Evolutionary conservation across 2,329 filamentous ascomycete genomes (phyloP).

Genomic region (Acrocalymma vagum): DNA sequence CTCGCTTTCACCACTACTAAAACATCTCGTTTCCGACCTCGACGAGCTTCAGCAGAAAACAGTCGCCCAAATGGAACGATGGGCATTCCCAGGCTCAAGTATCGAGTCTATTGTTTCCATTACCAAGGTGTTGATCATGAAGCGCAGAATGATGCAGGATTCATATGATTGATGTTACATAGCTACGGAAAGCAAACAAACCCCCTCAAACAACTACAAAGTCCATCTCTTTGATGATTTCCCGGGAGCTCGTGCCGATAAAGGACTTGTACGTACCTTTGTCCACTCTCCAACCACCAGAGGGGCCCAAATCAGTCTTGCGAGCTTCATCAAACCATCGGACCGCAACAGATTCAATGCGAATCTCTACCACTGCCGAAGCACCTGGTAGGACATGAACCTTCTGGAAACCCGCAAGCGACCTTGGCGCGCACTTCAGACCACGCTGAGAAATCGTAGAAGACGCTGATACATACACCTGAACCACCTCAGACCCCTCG

Average conservation of each 20-base stretch:
- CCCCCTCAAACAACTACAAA: too few species aligned
- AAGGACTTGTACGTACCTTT: not conserved
- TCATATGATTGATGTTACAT: too few species aligned
- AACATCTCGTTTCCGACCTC: too few species aligned
- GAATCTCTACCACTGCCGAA: not conserved
- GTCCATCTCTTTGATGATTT: not conserved
- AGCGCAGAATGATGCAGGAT: too few species aligned
- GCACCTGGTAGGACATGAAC: not conserved
- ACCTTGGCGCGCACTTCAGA: not conserved
- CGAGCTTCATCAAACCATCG: conserved; percentile 1
- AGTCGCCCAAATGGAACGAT: too few species aligned
- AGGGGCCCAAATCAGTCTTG: too few species aligned
- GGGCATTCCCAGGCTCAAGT: too few species aligned
- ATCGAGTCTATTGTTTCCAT: too few species aligned
- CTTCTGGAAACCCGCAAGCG: not conserved
- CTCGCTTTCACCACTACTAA: too few species aligned
- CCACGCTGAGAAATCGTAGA: not conserved
- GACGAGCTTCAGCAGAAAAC: too few species aligned
- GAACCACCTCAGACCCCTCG: conserved; percentile 1
- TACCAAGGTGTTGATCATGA: too few species aligned
- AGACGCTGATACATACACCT: conserved; percentile 2
- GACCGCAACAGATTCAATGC: conserved; percentile 1
- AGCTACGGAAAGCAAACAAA: too few species aligned
- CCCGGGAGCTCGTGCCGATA: conserved; percentile 8
- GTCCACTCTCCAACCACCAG: conserved; percentile 3